Evolutionary conservation across 1,139 yeast species (phyloP), one percentile per base, ranked within the genome.

Genomic region (Pichia sp.): DNA sequence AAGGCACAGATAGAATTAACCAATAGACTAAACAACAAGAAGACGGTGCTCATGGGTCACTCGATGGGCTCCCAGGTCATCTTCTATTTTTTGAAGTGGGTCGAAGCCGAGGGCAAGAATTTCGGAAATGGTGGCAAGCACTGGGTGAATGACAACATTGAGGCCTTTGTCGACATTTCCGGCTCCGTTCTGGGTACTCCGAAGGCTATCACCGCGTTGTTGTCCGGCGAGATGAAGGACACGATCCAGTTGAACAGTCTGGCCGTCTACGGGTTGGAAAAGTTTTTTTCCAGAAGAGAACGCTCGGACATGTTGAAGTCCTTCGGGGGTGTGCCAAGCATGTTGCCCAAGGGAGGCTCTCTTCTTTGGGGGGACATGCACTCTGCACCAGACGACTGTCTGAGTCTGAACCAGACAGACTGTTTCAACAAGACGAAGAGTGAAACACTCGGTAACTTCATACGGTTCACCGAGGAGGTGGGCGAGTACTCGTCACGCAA

Each of bases 211-310:
- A 90, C 96, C 0, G 97, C 97, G 0, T 73, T 93, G 55, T 70
- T 95, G 21, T 88, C 96, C 19, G 99, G 99, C 25, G 99, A 93
- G 70, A 93, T 95, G 99, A 88, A 85, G 67, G 99, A 93, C 66
- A 93, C 99, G 0, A 95, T 95, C 26, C 96, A 93, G 63, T 74
- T 93, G 66, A 93, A 93, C 67, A 85, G 95, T 1, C 72, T 93
- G 58, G 99, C 99, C 0, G 90, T 91, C 56, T 89, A 89, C 63
- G 99, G 98, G 1, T 75, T 93, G 54, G 99, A 93, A 64, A 89
- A 87, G 70, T 95, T 91, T 70, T 90, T 93, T 68, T 86, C 95
- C 49, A 79, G 96, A 65, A 79, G 81, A 55, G 99, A 93, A 70
- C 79, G 99, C 58, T 82, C 90, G 6, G 95, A 87, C 55, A 76